Evolutionary conservation across 441 rosid genomes (phyloP).

Genomic region (Capsella rubella): DNA sequence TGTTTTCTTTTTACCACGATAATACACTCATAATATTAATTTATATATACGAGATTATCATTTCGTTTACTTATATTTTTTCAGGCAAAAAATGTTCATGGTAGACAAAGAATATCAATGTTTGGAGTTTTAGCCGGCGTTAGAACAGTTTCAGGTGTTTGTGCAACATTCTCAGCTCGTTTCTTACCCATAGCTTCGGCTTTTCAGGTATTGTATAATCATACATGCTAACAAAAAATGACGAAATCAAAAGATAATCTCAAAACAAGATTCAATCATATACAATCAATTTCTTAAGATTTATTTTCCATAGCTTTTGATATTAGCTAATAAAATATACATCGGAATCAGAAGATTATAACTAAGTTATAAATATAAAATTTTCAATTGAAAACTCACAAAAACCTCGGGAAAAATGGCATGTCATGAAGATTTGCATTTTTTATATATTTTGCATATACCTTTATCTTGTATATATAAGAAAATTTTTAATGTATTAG

Average conservation of each 20-base stretch:
- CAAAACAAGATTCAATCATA: neutral
- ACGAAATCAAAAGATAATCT: neutral
- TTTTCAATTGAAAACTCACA: neutral
- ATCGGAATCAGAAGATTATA: no score
- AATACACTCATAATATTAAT: no score
- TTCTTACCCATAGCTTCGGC: slow-evolving; percentile 57
- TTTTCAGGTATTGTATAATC: slow-evolving; percentile 57
- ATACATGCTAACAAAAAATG: neutral
- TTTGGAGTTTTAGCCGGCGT: slow-evolving; percentile 74
- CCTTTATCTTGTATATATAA: neutral
- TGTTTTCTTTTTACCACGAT: no score
- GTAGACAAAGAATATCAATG: slow-evolving; percentile 54
- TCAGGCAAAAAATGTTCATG: slow-evolving; percentile 69
- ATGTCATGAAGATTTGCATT: neutral
- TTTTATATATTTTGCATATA: neutral
- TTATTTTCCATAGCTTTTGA: no score
- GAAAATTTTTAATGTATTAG: slow-evolving; percentile 39
- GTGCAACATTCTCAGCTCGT: slow-evolving; percentile 71
- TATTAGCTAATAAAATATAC: neutral
- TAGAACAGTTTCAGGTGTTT: slow-evolving; percentile 54
- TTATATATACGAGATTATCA: neutral
- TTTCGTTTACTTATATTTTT: neutral
- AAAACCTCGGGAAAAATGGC: neutral
- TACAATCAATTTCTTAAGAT: neutral
- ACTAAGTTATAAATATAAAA: no score